Base-by-base conservation (phyloP, 2,329 filamentous ascomycete genomes). In the Neofusicoccum sp. region DNA sequence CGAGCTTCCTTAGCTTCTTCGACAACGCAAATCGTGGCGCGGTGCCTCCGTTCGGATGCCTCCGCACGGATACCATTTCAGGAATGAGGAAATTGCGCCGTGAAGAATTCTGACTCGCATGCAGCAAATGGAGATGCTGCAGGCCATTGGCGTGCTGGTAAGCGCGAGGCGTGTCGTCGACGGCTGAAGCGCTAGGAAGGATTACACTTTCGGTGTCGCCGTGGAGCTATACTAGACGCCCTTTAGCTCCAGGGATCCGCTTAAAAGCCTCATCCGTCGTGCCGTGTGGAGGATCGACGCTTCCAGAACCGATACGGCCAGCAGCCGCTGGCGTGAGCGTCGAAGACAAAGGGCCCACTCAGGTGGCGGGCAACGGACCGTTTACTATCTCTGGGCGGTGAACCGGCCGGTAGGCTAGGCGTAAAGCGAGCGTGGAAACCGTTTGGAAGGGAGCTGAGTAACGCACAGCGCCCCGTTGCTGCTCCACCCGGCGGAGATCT, bases 281-380 rank as follows among this genome's bases (percentile, higher is more conserved):
- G 58, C 11, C 9, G 22, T 56, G 60, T 43, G 49, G 60, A 56
- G 28, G 60, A 56, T 62, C 49, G 60, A 62, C 60, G 60, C 48
- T 54, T 52, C 41, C 43, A 54, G 49, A 41, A 62, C 49, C 39
- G 58, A 39, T 52, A 39, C 39, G 54, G 47, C 47, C 47, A 36
- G 28, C 54, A 49, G 44, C 56, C 45, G 58, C 45, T 48, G 44
- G 33, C 45, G 56, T 60, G 56, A 37, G 56, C 44, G 11, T 49
- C 36, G 59, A 43, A 33, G 59, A 52, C 41, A 50, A 52, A 56
- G 49, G 44, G 12, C 52, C 33, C 43, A 12, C 33, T 14, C 43
- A 31, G 49, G 61, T 16, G 60, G 49, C 60, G 60, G 50, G 50
- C 52, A 41, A 43, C 52, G 61, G 61, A 49, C 61, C 44, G 50